Conservation (phyloP, 1,284 basidiomycete species). For the Schizophyllum amplum region DNA sequence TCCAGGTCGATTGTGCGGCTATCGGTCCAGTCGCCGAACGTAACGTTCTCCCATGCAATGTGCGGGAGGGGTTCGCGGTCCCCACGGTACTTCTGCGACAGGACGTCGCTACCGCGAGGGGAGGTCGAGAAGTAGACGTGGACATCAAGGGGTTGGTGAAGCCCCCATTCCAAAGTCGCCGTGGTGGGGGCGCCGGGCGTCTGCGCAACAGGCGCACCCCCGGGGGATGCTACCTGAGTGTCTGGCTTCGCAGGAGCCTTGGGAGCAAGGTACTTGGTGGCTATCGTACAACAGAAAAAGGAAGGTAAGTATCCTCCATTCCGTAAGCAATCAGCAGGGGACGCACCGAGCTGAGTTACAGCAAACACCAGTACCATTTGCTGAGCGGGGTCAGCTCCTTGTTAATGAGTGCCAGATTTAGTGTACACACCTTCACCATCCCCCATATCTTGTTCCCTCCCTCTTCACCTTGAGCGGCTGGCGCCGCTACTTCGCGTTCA, state of each 20-base stretch:
- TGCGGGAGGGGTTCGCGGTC: conserved; percentile 49
- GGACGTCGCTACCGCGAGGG: too few species aligned
- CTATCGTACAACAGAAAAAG: conserved; percentile 27
- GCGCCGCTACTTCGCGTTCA: not conserved
- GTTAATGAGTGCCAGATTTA: not conserved
- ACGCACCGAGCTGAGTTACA: conserved; percentile 54
- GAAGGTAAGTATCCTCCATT: conserved; percentile 7
- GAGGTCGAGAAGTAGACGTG: conserved; percentile 64
- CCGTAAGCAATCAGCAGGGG: conserved; percentile 3
- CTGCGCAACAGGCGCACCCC: conserved; percentile 34
- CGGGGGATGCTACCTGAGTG: conserved; percentile 18
- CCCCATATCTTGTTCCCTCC: not conserved
- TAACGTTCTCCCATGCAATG: conserved; percentile 77
- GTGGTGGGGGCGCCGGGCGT: conserved; percentile 44
- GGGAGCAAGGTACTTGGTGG: conserved; percentile 35
- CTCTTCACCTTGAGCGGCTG: not conserved
- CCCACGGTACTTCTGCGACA: conserved; percentile 42
- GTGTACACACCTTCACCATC: not conserved
- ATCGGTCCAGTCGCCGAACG: conserved; percentile 77
- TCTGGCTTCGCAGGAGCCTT: conserved; percentile 21
- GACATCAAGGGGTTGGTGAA: conserved; percentile 57
- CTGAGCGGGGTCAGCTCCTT: conserved; percentile 24
- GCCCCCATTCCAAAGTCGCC: conserved; percentile 46
- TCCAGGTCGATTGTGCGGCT: conserved; percentile 55
- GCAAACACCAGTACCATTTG: conserved; percentile 60